phyloP scores from a whole-genome alignment of 2,329 filamentous ascomycete genomes.

The Phialophora chinensis region DNA sequence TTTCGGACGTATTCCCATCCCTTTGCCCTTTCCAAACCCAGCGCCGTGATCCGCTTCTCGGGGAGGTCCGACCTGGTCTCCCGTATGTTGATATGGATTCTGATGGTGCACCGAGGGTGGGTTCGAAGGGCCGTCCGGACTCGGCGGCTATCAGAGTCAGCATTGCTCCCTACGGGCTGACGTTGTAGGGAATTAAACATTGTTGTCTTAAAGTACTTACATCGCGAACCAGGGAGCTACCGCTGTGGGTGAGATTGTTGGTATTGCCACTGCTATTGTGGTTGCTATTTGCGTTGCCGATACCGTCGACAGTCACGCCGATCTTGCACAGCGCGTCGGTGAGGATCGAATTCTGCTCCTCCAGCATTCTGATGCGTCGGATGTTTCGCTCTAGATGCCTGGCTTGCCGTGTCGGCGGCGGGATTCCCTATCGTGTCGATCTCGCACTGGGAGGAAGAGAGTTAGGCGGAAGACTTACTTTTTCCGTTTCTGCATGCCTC shows the following conservation, averaged over 20 bases:
- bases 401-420: neutral
- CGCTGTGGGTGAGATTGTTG: neutral
- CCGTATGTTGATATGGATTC: neutral
- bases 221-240: neutral
- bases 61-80: neutral
- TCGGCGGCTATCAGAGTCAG: neutral
- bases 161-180: neutral
- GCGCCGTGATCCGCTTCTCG: neutral
- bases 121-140: neutral
- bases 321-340: neutral
- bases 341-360: neutral
- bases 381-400: neutral
- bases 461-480: neutral
- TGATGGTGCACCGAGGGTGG: neutral
- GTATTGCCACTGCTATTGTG: neutral
- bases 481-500: neutral
- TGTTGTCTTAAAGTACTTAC: neutral
- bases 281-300: neutral
- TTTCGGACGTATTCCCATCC: neutral
- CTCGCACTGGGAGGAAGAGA: neutral
- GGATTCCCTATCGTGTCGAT: neutral
- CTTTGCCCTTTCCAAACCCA: neutral
- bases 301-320: neutral
- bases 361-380: neutral
- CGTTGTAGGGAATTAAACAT: neutral